A percentile compares a stretch with the other conserved stretches of the same genome.
phyloP scores from a whole-genome alignment of 768 basidiomycete species.

The Neoboletus subvelutipes region DNA sequence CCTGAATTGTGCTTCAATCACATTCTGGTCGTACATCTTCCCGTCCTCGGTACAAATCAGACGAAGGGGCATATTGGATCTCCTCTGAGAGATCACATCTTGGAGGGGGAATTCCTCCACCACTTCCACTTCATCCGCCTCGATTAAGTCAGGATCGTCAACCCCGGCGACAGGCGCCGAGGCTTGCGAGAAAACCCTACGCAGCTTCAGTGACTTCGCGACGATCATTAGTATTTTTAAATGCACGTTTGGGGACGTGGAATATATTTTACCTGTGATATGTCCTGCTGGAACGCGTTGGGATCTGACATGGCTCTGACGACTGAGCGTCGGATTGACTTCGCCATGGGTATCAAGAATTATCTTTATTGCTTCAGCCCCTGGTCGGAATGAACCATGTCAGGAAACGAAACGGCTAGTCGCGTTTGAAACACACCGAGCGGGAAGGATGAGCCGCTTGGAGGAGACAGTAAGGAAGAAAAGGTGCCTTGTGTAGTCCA shows the following conservation, averaged over 20 bases:
- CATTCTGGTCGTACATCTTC: slow-evolving; percentile 20
- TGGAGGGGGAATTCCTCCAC: slow-evolving; percentile 5
- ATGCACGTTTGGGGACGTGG: background rate
- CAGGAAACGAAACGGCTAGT: too few relatives aligned
- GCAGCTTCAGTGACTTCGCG: background rate
- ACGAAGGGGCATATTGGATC: slow-evolving; percentile 24
- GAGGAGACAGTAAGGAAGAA: too few relatives aligned
- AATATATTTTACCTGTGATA: slow-evolving; percentile 4
- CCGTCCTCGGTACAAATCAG: slow-evolving; percentile 27
- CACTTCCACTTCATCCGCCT: background rate
- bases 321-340: slow-evolving; percentile 14
- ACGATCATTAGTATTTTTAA: background rate
- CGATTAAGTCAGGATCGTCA: background rate
- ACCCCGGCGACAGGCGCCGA: too few relatives aligned
- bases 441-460: too few relatives aligned
- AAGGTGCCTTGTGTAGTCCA: too few relatives aligned
- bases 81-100: slow-evolving; percentile 14
- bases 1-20: slow-evolving; percentile 16
- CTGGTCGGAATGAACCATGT: background rate
- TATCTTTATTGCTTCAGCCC: background rate
- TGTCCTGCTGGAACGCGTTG: background rate
- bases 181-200: background rate
- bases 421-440: too few relatives aligned
- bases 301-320: slow-evolving; percentile 24
- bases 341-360: slow-evolving; percentile 7